Evolutionary conservation across 2,329 filamentous ascomycete genomes (phyloP).

Genomic region (Trichoderma koningiopsis): DNA sequence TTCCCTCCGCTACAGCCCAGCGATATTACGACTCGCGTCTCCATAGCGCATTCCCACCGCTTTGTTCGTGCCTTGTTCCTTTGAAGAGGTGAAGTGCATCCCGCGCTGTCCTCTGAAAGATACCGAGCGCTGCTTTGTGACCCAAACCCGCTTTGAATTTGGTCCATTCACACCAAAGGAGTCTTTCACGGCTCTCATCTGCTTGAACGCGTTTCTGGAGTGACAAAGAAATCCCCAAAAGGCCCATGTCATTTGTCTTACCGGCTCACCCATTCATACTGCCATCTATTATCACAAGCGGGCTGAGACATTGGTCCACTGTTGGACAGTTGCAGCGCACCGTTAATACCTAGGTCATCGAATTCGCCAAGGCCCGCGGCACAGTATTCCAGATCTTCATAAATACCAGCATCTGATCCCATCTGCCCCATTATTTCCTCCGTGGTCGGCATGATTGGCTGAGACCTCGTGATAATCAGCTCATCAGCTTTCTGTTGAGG

Average conservation of each 20-base stretch:
- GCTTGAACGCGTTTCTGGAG: constrained; percentile 4
- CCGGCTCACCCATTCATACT: not conserved
- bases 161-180: not conserved
- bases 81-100: constrained; percentile 12
- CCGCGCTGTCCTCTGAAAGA: constrained; percentile 17
- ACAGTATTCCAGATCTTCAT: not conserved
- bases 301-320: constrained; percentile 24
- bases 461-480: constrained; percentile 3
- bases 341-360: not conserved
- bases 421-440: not conserved
- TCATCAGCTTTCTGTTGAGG: not conserved
- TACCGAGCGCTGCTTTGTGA: not conserved
- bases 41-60: constrained; percentile 13
- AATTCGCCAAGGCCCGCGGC: not conserved
- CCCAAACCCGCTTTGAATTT: not conserved
- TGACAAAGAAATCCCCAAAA: not conserved
- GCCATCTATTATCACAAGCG: not conserved
- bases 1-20: not conserved
- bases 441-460: constrained; percentile 22
- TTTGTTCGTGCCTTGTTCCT: not conserved
- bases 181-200: not conserved
- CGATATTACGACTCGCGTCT: constrained; percentile 11
- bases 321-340: constrained; percentile 3
- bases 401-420: not conserved
- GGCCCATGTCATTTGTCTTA: constrained; percentile 11